phyloP scores from a whole-genome alignment of 148 eudicot species.

The Drosera capensis region DNA sequence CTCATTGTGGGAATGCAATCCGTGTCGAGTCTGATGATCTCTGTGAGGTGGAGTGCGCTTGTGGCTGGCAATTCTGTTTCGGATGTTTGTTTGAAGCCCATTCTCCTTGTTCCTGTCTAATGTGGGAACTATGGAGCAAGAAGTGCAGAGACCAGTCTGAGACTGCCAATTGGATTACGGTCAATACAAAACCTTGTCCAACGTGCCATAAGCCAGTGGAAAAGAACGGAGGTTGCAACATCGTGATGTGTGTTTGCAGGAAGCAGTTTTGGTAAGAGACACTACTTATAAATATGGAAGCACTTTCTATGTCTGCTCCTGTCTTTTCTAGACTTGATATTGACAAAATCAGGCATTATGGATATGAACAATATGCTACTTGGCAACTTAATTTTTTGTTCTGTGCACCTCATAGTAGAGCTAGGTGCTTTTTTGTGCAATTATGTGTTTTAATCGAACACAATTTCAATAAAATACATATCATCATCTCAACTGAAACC shows the following conservation, averaged over 20 bases:
- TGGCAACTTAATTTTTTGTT: too few species aligned
- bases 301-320: not conserved
- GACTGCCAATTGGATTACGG: constrained; percentile 55
- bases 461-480: not conserved
- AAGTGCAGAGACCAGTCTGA: constrained; percentile 58
- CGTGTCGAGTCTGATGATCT: constrained; percentile 47
- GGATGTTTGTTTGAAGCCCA: constrained; percentile 55
- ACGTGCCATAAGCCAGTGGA: constrained; percentile 61
- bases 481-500: not conserved
- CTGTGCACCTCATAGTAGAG: too few species aligned
- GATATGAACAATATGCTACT: too few species aligned
- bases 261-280: constrained; percentile 10
- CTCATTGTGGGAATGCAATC: constrained; percentile 78
- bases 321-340: too few species aligned
- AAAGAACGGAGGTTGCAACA: constrained; percentile 74
- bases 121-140: constrained; percentile 68
- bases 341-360: too few species aligned
- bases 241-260: constrained; percentile 55
- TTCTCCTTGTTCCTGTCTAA: constrained; percentile 74
- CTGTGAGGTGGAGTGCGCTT: constrained; percentile 59
- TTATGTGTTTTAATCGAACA: too few species aligned
- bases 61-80: constrained; percentile 69
- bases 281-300: not conserved
- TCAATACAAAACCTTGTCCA: constrained; percentile 57
- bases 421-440: too few species aligned